Evolutionary conservation across 257 asterid genomes (phyloP), one percentile per base, ranked within the genome.

Genomic region (Plantago elongata): DNA sequence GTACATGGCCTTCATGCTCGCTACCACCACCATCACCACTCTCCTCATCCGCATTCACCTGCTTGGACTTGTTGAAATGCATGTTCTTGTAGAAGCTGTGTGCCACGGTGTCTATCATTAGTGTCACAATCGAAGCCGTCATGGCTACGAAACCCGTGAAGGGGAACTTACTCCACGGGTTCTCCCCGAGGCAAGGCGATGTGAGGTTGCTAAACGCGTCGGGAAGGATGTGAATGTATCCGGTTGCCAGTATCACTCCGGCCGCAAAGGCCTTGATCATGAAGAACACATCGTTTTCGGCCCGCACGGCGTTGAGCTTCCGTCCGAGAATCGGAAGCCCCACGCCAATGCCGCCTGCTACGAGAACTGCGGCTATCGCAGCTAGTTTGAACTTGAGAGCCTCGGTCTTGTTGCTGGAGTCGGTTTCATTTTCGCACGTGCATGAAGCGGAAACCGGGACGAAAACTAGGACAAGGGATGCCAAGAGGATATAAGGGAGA

Each of bases 201-300:
- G 81, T 66, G 46, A 83, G 16, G 2, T 67, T 70, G 13, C 18
- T 14, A 69, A 75, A 83, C 5, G 90, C 90, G 14, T 83, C 87
- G 13, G 90, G 90, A 3, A 83, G 82, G 65, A 83, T 76, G 73
- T 83, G 90, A 13, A 83, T 73, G 67, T 78, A 83, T 0, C 90
- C 90, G 10, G 90, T 81, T 34, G 85, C 78, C 27, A 84, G 62
- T 17, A 84, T 83, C 7, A 83, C 90, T 5, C 90, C 87, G 7
- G 87, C 90, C 1, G 87, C 90, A 45, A 83, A 84, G 51, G 91
- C 83, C 62, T 81, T 81, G 67, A 84, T 69, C 85, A 84, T 74
- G 91, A 84, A 84, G 78, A 84, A 84, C 5, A 77, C 61, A 73
- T 83, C 78, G 71, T 78, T 83, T 16, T 83, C 90, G 0, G 84